Percentiles rank a stretch among this genome's conserved stretches.
These are phyloP conservation scores for Venustampulla echinocandica DNA, from an alignment of 495 filamentous ascomycete species.

Conservation along the genomic window DNA sequence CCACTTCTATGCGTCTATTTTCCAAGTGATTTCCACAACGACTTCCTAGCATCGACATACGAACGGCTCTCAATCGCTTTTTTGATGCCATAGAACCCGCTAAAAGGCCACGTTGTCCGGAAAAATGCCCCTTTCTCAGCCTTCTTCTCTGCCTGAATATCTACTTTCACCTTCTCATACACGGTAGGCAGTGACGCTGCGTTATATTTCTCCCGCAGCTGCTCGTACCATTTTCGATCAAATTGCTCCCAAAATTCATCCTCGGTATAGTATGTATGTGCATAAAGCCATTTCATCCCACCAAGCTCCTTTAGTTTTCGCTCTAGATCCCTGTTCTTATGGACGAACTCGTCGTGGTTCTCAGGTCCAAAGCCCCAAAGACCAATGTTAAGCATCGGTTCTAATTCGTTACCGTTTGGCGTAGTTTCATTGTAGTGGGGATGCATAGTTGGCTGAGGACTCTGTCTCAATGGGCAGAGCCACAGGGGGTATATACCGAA, in stretches of 20 bases:
- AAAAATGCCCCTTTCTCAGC: background rate
- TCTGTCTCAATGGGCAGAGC: constrained; percentile 47
- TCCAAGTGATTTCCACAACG: constrained; percentile 14
- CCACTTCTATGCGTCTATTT: background rate
- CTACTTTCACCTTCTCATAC: constrained; percentile 45
- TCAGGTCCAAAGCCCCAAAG: constrained; percentile 45
- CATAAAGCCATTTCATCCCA: constrained; percentile 57
- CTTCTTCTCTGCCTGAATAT: constrained; percentile 18
- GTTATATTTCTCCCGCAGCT: constrained; percentile 40
- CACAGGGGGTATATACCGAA: constrained; percentile 50
- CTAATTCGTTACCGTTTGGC: constrained; percentile 20
- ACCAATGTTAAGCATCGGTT: constrained; percentile 45
- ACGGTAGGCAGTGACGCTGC: constrained; percentile 42
- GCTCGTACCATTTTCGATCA: constrained; percentile 41
- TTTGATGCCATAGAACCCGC: constrained; percentile 19
- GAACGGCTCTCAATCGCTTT: constrained; percentile 19
- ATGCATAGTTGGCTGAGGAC: constrained; percentile 36
- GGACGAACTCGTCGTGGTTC: constrained; percentile 34
- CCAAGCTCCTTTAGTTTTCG: constrained; percentile 51
- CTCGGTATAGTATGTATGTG: constrained; percentile 48
- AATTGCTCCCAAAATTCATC: constrained; percentile 50
- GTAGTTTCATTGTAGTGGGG: constrained; percentile 30
- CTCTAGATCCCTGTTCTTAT: constrained; percentile 58
- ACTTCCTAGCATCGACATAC: constrained; percentile 15
- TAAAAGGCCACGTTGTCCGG: constrained; percentile 16